Conservation (phyloP, 805 yeast species). For the Monosporozyma aerobia region DNA sequence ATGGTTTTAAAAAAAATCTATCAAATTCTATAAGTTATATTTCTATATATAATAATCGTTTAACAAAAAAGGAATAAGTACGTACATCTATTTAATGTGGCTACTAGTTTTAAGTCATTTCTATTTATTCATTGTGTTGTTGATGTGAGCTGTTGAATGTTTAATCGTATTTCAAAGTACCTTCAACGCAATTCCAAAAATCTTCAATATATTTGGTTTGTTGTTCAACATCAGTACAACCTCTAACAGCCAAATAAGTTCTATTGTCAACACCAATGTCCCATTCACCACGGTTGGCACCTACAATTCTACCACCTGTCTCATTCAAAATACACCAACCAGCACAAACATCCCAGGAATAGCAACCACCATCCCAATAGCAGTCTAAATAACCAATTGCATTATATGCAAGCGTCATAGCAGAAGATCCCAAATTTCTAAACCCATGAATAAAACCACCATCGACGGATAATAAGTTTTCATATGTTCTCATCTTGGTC, state of each 20-base stretch:
- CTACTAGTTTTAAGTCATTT: background rate
- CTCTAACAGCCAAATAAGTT: constrained; percentile 47
- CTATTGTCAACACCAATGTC: constrained; percentile 43
- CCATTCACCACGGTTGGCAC: constrained; percentile 45
- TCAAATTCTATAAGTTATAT: background rate
- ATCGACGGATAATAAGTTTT: constrained; percentile 76
- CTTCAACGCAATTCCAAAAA: constrained; percentile 45
- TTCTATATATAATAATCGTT: background rate
- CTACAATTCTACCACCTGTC: constrained; percentile 50
- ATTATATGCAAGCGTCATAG: constrained; percentile 49
- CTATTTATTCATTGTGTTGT: background rate
- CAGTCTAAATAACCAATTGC: constrained; percentile 53
- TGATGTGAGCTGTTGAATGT: background rate
- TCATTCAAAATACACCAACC: constrained; percentile 56
- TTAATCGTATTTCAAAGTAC: constrained; percentile 36
- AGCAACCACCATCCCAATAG: constrained; percentile 65
- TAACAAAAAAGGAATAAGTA: background rate
- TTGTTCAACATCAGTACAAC: constrained; percentile 30
- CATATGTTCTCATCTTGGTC: constrained; percentile 69
- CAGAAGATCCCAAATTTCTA: constrained; percentile 56
- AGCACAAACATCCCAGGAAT: constrained; percentile 65
- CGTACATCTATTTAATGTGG: background rate
- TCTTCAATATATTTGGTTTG: constrained; percentile 39
- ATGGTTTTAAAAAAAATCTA: background rate
- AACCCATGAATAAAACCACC: constrained; percentile 82